Evolutionary conservation across 2,329 filamentous ascomycete genomes (phyloP).

Genomic region (Colletotrichum noveboracense): DNA sequence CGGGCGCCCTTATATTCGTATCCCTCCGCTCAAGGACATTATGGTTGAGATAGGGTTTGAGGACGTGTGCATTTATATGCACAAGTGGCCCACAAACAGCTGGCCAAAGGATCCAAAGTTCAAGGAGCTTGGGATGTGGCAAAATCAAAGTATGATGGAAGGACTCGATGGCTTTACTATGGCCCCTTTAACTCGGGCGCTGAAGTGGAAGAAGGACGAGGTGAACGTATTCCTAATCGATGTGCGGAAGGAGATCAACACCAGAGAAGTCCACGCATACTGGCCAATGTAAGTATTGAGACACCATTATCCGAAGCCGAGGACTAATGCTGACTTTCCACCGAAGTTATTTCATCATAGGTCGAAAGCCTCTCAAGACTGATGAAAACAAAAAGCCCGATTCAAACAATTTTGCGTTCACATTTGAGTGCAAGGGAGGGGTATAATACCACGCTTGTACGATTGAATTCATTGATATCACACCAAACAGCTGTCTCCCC

Average conservation of each 20-base stretch:
- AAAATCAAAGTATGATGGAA: conserved; percentile 35
- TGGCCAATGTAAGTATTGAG: conserved; percentile 39
- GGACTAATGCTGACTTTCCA: too few species aligned
- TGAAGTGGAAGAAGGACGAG: conserved; percentile 36
- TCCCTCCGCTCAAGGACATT: not conserved
- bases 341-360: not conserved
- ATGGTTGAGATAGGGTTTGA: conserved; percentile 30
- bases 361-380: not conserved
- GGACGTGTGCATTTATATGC: conserved; percentile 30
- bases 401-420: too few species aligned
- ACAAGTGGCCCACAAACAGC: conserved; percentile 38
- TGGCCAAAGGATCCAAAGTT: conserved; percentile 37
- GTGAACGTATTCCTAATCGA: conserved; percentile 36
- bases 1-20: not conserved
- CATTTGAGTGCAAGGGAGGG: too few species aligned
- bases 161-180: conserved; percentile 39
- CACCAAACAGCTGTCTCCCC: too few species aligned
- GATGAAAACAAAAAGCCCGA: too few species aligned
- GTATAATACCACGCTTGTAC: too few species aligned
- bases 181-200: conserved; percentile 35
- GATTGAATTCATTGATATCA: too few species aligned
- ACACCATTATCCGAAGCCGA: too few species aligned
- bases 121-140: conserved; percentile 39
- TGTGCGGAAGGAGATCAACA: conserved; percentile 36
- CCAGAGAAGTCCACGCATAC: conserved; percentile 37